Conservation (phyloP, 768 basidiomycete species). For the Thelephora aurantiotincta region DNA sequence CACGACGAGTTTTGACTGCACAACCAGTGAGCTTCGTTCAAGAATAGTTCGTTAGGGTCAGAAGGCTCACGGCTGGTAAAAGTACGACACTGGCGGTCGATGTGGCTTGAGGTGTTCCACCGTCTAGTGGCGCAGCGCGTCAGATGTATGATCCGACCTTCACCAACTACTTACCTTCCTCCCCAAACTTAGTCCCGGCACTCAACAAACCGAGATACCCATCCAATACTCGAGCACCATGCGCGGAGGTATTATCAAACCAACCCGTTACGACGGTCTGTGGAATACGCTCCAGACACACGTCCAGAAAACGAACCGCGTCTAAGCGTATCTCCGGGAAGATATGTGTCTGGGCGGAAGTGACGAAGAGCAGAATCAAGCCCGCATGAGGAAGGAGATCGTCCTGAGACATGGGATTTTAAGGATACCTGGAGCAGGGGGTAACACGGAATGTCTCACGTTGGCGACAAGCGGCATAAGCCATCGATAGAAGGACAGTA, state of each 20-base stretch:
- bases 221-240: conserved; percentile 55
- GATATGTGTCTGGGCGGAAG: conserved; percentile 88
- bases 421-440: no score
- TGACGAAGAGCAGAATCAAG: conserved; percentile 67
- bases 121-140: conserved; percentile 15
- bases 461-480: conserved; percentile 46
- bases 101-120: conserved; percentile 26
- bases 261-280: conserved; percentile 53
- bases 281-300: conserved; percentile 62
- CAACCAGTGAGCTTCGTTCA: conserved; percentile 2
- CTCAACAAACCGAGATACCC: conserved; percentile 73
- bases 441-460: conserved; percentile 22
- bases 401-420: conserved; percentile 27
- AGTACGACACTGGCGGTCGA: conserved; percentile 53
- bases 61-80: conserved; percentile 39
- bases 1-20: conserved; percentile 67
- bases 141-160: background rate
- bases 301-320: conserved; percentile 64
- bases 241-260: conserved; percentile 33
- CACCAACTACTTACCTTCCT: conserved; percentile 31
- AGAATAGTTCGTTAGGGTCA: background rate
- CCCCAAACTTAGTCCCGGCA: conserved; percentile 48
- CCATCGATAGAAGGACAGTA: conserved; percentile 62
- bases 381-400: conserved; percentile 63
- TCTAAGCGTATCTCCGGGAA: conserved; percentile 92